phyloP scores from a whole-genome alignment of 1,139 yeast genomes.

The Blastobotrys persicus region DNA sequence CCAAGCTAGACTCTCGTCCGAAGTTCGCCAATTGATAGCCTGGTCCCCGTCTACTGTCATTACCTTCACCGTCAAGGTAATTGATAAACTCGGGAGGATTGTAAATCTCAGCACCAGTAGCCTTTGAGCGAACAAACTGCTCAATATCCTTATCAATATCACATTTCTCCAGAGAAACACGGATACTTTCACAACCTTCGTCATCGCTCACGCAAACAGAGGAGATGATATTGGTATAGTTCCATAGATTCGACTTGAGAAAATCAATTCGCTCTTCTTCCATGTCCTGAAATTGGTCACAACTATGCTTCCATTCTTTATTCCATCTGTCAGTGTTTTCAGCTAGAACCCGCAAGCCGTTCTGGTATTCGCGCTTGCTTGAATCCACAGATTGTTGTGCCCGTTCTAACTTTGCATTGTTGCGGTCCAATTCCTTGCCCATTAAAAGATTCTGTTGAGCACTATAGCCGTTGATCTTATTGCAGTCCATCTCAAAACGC shows the following conservation, averaged over 20 bases:
- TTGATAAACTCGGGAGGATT: slow-evolving; percentile 56
- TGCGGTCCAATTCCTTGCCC: slow-evolving; percentile 72
- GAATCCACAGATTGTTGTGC: slow-evolving; percentile 49
- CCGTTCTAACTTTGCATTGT: slow-evolving; percentile 59
- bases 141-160: slow-evolving; percentile 61
- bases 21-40: slow-evolving; percentile 36
- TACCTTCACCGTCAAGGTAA: slow-evolving; percentile 44
- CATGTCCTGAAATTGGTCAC: slow-evolving; percentile 67
- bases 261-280: slow-evolving; percentile 79
- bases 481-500: slow-evolving; percentile 58
- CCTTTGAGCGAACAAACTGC: slow-evolving; percentile 52
- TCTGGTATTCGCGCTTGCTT: slow-evolving; percentile 57
- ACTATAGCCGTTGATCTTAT: slow-evolving; percentile 54
- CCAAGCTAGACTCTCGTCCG: slow-evolving; percentile 22
- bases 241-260: slow-evolving; percentile 76
- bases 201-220: slow-evolving; percentile 78
- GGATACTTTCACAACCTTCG: slow-evolving; percentile 66
- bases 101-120: slow-evolving; percentile 65
- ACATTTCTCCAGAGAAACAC: slow-evolving; percentile 66
- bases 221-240: slow-evolving; percentile 73
- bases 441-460: slow-evolving; percentile 72
- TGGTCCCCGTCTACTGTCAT: slow-evolving; percentile 20
- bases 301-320: slow-evolving; percentile 72
- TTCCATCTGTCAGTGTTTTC: slow-evolving; percentile 72
- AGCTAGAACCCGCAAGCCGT: slow-evolving; percentile 56